These are phyloP conservation scores for Backusella morwellensis DNA, from an alignment of 192 early-diverging fungal species.

Conservation along the genomic window DNA sequence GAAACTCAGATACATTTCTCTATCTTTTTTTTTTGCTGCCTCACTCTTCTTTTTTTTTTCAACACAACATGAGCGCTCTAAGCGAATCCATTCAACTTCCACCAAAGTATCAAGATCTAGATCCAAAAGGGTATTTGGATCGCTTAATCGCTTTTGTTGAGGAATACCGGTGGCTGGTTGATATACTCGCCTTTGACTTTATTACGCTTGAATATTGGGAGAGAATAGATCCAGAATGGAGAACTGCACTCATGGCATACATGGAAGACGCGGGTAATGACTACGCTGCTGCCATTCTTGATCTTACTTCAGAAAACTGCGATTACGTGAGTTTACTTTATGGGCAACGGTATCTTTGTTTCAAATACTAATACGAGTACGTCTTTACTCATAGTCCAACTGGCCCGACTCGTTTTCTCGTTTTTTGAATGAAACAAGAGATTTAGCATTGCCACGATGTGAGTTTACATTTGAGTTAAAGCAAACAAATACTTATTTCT, in stretches of 20 bases:
- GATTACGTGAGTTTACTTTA: constrained; percentile 20
- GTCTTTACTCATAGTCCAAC: background rate
- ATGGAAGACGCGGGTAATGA: background rate
- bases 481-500: background rate
- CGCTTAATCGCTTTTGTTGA: constrained; percentile 13
- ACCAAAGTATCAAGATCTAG: background rate
- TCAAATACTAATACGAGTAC: background rate
- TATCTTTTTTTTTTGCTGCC: background rate
- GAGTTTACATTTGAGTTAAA: background rate
- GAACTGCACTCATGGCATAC: constrained; percentile 32
- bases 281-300: constrained; percentile 4
- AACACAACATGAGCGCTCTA: background rate
- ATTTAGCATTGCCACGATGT: constrained; percentile 32
- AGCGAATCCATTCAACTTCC: background rate
- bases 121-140: constrained; percentile 19
- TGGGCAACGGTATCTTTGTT: background rate
- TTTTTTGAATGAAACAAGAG: constrained; percentile 32
- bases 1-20: background rate
- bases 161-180: constrained; percentile 18
- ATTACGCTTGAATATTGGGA: constrained; percentile 45
- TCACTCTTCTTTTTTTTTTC: background rate
- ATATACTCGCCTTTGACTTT: constrained; percentile 40
- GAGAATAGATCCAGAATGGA: constrained; percentile 40
- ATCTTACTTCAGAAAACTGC: constrained; percentile 11
- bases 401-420: constrained; percentile 47